Evolutionary conservation across 331 rosid species (phyloP).

Genomic region (Quercus lobata): DNA sequence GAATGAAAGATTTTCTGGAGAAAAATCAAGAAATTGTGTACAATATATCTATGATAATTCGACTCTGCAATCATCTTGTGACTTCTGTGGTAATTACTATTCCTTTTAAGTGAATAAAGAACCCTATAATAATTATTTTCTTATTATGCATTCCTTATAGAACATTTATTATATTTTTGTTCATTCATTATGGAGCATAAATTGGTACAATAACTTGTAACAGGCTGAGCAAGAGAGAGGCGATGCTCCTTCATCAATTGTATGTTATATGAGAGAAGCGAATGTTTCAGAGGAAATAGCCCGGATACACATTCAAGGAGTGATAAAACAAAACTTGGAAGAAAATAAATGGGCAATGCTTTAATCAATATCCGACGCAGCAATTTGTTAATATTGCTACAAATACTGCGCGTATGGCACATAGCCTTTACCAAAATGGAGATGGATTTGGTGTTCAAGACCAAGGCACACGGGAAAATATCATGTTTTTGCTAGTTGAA

Average conservation of each 20-base stretch:
- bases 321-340: constrained; percentile 44
- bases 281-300: constrained; percentile 45
- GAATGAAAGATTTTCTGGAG: constrained; percentile 17
- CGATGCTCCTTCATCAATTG: constrained; percentile 52
- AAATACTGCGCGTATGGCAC: constrained; percentile 50
- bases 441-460: constrained; percentile 60
- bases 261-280: constrained; percentile 50
- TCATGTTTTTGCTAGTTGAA: constrained; percentile 36
- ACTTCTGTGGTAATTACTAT: constrained; percentile 41
- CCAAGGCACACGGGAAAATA: constrained; percentile 15
- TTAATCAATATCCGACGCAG: too few species aligned
- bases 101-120: too few species aligned
- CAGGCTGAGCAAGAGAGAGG: constrained; percentile 68
- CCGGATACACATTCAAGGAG: constrained; percentile 22
- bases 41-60: neutral
- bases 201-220: neutral
- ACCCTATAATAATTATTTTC: too few species aligned
- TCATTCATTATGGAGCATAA: too few species aligned
- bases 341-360: constrained; percentile 31
- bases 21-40: constrained; percentile 32
- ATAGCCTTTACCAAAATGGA: constrained; percentile 46
- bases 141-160: neutral
- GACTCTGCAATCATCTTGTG: constrained; percentile 47
- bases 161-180: neutral
- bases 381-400: neutral